These are phyloP conservation scores for Saururus chinensis DNA, from an alignment of 164 flowering plant genomes.

Conservation along the genomic window DNA sequence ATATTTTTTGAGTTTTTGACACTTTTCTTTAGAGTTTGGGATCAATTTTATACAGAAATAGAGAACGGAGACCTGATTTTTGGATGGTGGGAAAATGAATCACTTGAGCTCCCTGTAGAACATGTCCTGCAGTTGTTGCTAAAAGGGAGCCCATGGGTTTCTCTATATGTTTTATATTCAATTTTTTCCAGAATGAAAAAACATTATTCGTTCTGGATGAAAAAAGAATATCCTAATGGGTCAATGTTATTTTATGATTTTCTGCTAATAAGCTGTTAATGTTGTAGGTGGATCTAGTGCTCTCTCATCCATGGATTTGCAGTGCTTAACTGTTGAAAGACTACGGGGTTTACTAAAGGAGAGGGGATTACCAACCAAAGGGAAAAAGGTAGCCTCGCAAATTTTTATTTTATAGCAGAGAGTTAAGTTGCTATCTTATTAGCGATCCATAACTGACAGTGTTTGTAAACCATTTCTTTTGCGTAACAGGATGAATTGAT, in stretches of 20 bases:
- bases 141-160: neutral
- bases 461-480: neutral
- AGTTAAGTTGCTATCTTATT: neutral
- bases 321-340: constrained; percentile 59
- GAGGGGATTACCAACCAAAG: constrained; percentile 51
- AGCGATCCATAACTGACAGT: neutral
- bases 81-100: no score
- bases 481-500: constrained; percentile 19
- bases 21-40: no score
- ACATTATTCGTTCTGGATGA: neutral
- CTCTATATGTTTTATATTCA: neutral
- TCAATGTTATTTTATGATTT: neutral
- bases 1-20: no score
- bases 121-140: neutral
- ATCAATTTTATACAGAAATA: no score
- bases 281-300: constrained; percentile 42
- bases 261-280: constrained; percentile 6
- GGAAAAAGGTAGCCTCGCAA: constrained; percentile 63
- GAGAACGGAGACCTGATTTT: no score
- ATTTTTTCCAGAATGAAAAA: neutral
- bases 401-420: neutral
- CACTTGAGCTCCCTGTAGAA: no score
- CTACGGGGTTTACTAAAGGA: constrained; percentile 62
- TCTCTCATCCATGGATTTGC: constrained; percentile 29
- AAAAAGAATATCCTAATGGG: neutral